Conservation (phyloP, 1,139 yeast species). For the Trichomonascaceae sp. region DNA sequence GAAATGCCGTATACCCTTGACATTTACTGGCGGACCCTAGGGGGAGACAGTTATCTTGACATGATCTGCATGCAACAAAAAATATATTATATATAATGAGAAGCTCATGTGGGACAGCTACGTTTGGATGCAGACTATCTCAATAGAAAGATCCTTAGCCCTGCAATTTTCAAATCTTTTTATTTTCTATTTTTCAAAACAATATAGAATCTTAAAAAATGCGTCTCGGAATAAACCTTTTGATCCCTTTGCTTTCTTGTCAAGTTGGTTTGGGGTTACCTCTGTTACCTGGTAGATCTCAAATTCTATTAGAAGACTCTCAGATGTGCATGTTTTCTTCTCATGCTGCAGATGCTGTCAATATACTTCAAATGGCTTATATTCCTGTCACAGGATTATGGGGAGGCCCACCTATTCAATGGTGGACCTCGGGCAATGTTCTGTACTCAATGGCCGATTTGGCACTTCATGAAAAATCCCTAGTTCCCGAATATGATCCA, state of each 20-base stretch:
- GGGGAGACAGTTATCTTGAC: not conserved
- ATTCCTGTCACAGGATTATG: constrained; percentile 5
- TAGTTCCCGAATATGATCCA: not conserved
- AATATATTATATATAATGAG: not conserved
- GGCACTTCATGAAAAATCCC: constrained; percentile 4
- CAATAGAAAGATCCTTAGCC: not conserved
- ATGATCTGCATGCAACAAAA: not conserved
- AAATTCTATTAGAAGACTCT: not conserved
- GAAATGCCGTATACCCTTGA: not conserved
- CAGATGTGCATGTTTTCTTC: constrained; percentile 1
- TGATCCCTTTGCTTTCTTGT: not conserved
- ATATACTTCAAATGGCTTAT: constrained; percentile 4
- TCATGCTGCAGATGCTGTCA: constrained; percentile 4
- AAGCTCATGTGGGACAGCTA: not conserved
- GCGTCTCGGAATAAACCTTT: not conserved
- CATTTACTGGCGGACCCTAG: not conserved
- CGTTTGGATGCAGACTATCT: not conserved
- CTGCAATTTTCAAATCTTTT: not conserved
- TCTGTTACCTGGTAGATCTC: not conserved
- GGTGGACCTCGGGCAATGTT: constrained; percentile 17
- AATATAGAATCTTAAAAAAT: too few relatives aligned
- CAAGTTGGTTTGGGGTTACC: not conserved
- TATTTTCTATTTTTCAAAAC: not conserved
- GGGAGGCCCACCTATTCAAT: not conserved
- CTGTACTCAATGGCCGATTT: constrained; percentile 13